phyloP scores from a whole-genome alignment of 768 basidiomycete species.

The Lactarius trivialis region DNA sequence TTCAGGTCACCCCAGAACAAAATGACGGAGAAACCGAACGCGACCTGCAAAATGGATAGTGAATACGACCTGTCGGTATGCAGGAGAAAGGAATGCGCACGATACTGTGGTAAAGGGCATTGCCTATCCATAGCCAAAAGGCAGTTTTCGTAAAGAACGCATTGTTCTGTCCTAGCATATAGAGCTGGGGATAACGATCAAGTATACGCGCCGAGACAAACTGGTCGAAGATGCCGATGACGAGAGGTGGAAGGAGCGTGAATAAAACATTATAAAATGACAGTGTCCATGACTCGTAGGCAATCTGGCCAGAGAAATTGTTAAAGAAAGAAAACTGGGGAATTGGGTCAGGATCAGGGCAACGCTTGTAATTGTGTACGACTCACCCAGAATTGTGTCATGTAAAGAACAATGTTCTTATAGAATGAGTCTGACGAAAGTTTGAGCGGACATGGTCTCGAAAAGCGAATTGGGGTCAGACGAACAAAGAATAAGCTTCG shows the following conservation, averaged over 20 bases:
- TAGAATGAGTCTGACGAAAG: slow-evolving; percentile 83
- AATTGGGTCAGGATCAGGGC: slow-evolving; percentile 1
- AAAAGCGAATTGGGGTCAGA: slow-evolving; percentile 16
- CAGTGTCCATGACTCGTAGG: slow-evolving; percentile 98
- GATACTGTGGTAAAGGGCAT: slow-evolving; percentile 85
- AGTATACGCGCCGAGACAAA: slow-evolving; percentile 96
- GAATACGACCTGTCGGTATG: not conserved
- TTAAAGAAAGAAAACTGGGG: slow-evolving; percentile 94
- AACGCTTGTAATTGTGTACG: slow-evolving; percentile 14
- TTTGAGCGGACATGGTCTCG: slow-evolving; percentile 10
- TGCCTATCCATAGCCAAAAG: slow-evolving; percentile 89
- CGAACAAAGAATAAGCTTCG: slow-evolving; percentile 93
- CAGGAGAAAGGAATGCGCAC: slow-evolving; percentile 38
- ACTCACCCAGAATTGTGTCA: slow-evolving; percentile 96
- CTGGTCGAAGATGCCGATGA: slow-evolving; percentile 97
- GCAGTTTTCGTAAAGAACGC: slow-evolving; percentile 86
- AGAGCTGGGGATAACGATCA: slow-evolving; percentile 95
- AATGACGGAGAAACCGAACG: slow-evolving; percentile 82
- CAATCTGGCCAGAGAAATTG: slow-evolving; percentile 98
- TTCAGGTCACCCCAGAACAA: slow-evolving; percentile 93
- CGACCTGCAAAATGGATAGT: slow-evolving; percentile 45
- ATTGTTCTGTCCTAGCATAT: slow-evolving; percentile 90
- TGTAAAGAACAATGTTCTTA: slow-evolving; percentile 96
- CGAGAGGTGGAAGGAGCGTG: slow-evolving; percentile 91
- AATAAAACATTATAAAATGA: slow-evolving; percentile 96